Evolutionary conservation across 2,329 filamentous ascomycete genomes (phyloP).

Genomic region (Balansia obtecta): DNA sequence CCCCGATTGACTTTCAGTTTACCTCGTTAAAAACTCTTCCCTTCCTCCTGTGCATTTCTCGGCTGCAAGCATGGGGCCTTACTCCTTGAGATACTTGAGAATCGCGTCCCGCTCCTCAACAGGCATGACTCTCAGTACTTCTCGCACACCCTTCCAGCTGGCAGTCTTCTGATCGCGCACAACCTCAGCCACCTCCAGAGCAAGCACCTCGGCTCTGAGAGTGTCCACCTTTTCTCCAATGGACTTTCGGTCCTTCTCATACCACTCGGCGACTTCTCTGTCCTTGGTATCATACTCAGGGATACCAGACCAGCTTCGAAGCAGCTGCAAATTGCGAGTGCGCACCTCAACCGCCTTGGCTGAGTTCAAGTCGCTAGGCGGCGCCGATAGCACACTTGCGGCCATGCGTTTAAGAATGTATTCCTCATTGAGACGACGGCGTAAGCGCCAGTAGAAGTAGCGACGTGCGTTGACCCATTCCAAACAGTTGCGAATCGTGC

Average conservation of each 20-base stretch:
- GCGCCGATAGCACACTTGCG: conserved; percentile 22
- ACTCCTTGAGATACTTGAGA: conserved; percentile 44
- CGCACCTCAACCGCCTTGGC: conserved; percentile 42
- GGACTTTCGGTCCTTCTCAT: conserved; percentile 81
- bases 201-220: conserved; percentile 61
- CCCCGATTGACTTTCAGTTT: not conserved
- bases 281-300: conserved; percentile 69
- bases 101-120: conserved; percentile 80
- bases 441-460: conserved; percentile 99
- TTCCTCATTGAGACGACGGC: conserved; percentile 93
- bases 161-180: conserved; percentile 45
- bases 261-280: conserved; percentile 80
- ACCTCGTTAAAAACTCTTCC: not conserved
- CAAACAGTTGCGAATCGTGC: conserved; percentile 72
- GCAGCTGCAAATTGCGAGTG: conserved; percentile 55
- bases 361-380: conserved; percentile 18
- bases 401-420: conserved; percentile 87
- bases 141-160: conserved; percentile 72
- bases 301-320: conserved; percentile 75
- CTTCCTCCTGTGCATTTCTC: not conserved
- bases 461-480: conserved; percentile 81
- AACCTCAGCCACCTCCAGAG: conserved; percentile 32
- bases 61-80: conserved; percentile 10
- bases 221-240: conserved; percentile 75
- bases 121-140: conserved; percentile 76